These are phyloP conservation scores for Epichloe scottii DNA, from an alignment of 2,329 filamentous ascomycete genomes.

Conservation along the genomic window DNA sequence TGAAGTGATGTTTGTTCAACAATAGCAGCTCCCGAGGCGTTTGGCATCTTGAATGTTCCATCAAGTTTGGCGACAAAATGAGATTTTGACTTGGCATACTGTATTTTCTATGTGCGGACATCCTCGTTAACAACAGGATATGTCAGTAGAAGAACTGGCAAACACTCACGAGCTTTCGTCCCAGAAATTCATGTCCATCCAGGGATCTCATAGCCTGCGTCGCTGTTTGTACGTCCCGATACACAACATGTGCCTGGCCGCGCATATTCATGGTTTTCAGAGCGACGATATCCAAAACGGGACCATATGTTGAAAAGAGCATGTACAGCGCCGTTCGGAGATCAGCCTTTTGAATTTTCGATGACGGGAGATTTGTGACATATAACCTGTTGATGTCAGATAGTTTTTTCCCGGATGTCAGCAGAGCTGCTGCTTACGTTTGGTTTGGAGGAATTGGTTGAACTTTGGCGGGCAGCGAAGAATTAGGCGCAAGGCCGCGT, in stretches of 20 bases:
- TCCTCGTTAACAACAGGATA: not conserved
- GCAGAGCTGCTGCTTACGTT: constrained; percentile 40
- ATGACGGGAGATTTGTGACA: constrained; percentile 69
- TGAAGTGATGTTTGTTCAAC: constrained; percentile 61
- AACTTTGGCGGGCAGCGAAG: constrained; percentile 36
- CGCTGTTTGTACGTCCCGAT: constrained; percentile 77
- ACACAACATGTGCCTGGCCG: constrained; percentile 88
- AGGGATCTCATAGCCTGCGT: constrained; percentile 87
- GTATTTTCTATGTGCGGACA: constrained; percentile 55
- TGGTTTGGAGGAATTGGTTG: constrained; percentile 56
- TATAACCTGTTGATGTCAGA: constrained; percentile 53
- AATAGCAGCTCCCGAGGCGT: constrained; percentile 35
- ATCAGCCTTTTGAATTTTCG: constrained; percentile 83
- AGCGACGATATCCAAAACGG: constrained; percentile 82
- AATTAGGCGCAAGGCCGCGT: constrained; percentile 27
- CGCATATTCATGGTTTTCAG: constrained; percentile 87
- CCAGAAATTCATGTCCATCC: constrained; percentile 77
- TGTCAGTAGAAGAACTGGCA: not conserved
- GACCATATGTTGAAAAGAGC: constrained; percentile 86
- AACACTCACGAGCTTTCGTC: constrained; percentile 63
- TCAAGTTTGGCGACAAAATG: constrained; percentile 83
- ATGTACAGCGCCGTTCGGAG: constrained; percentile 80
- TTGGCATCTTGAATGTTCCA: constrained; percentile 69
- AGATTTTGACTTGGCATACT: constrained; percentile 83
- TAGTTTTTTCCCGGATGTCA: not conserved